These are phyloP conservation scores for Fusarium xylarioides DNA, from an alignment of 2,329 filamentous ascomycete species.

Conservation along the genomic window DNA sequence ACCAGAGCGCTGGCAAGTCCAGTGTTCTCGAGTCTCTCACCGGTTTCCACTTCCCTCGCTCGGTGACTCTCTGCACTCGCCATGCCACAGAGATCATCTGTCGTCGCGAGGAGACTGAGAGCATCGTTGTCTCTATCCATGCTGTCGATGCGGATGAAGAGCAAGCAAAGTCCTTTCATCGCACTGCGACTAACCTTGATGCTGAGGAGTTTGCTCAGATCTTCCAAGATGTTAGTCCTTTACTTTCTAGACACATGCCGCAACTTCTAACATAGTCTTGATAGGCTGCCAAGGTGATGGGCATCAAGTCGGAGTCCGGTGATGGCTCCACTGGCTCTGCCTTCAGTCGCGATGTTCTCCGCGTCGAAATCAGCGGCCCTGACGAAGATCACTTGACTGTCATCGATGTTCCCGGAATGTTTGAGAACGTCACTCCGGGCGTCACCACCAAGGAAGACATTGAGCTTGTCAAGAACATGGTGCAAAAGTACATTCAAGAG, in stretches of 20 bases:
- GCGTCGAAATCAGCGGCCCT: constrained; percentile 55
- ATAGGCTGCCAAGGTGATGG: constrained; percentile 56
- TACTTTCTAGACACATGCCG: accelerated
- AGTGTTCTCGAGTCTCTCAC: constrained; percentile 77
- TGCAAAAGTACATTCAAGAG: constrained; percentile 56
- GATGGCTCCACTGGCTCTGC: constrained; percentile 36
- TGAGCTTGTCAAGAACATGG: constrained; percentile 56
- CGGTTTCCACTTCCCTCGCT: constrained; percentile 58
- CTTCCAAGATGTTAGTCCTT: constrained; percentile 50
- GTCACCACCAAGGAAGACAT: constrained; percentile 58
- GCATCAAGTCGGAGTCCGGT: constrained; percentile 45
- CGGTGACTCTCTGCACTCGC: constrained; percentile 56
- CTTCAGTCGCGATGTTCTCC: constrained; percentile 58
- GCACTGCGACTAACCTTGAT: constrained; percentile 36
- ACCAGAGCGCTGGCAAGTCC: constrained; percentile 87
- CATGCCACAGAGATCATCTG: constrained; percentile 60
- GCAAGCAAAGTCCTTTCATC: constrained; percentile 41
- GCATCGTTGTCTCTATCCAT: constrained; percentile 54
- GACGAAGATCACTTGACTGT: constrained; percentile 58
- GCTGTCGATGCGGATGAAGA: constrained; percentile 21
- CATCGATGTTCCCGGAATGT: constrained; percentile 65
- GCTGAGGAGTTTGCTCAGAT: constrained; percentile 48
- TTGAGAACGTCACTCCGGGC: constrained; percentile 47
- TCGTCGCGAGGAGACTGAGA: constrained; percentile 48
- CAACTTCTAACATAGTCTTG: background rate